A percentile compares a stretch with the other conserved stretches of the same genome.
Evolutionary conservation across 1,139 yeast species (phyloP).

Genomic region (Zygosaccharomyces pseudobailii): DNA sequence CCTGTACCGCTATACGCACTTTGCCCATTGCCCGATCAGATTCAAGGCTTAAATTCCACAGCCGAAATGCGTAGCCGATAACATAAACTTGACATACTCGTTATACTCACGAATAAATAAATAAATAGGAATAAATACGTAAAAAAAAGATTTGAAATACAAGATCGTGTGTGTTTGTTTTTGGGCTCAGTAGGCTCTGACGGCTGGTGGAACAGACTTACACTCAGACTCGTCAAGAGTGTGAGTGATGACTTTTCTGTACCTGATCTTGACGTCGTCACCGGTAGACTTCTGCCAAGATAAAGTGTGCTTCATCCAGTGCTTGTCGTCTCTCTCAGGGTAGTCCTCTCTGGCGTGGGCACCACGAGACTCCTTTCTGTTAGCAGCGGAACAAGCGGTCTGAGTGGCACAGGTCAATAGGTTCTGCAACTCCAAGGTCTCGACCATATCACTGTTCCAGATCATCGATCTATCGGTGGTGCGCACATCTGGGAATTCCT

Average conservation of each 20-base stretch:
- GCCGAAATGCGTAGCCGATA: not conserved
- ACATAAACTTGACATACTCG: not conserved
- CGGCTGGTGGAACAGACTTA: conserved; percentile 94
- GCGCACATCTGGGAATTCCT: conserved; percentile 65
- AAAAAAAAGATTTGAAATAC: not conserved
- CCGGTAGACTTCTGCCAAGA: conserved; percentile 82
- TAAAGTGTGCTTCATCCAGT: conserved; percentile 98
- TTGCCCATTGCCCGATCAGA: conserved; percentile 8
- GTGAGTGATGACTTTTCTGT: conserved; percentile 78
- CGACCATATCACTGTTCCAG: conserved; percentile 97
- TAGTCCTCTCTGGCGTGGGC: conserved; percentile 99
- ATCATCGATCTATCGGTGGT: conserved; percentile 96
- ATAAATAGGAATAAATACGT: conserved; percentile 10
- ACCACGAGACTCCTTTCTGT: conserved; percentile 97
- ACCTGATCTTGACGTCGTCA: conserved; percentile 66
- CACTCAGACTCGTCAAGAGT: conserved; percentile 91
- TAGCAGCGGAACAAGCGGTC: conserved; percentile 91
- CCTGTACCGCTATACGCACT: conserved; percentile 64
- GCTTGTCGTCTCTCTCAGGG: conserved; percentile 90
- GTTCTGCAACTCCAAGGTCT: conserved; percentile 94
- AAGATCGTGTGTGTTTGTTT: not conserved
- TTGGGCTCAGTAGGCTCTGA: conserved; percentile 70
- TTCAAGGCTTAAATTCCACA: not conserved
- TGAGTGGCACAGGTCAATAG: conserved; percentile 95
- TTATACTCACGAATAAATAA: conserved; percentile 5